phyloP scores from a whole-genome alignment of 1,284 basidiomycete genomes.

The Dichomitus squalens region DNA sequence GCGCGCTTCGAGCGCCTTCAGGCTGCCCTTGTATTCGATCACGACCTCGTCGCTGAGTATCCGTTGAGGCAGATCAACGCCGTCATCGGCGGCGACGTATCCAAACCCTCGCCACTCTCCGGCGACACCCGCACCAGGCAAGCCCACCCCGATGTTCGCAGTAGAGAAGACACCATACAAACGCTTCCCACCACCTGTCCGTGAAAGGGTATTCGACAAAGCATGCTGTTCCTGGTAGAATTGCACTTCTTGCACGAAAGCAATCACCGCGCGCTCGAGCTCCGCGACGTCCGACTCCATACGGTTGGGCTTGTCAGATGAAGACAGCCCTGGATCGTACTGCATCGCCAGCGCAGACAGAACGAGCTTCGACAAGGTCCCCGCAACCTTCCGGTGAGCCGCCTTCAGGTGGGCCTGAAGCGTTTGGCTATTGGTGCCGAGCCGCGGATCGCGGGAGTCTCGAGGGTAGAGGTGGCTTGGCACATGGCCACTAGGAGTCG shows the following conservation, averaged over 20 bases:
- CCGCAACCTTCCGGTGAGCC: slow-evolving; percentile 76
- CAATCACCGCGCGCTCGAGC: slow-evolving; percentile 70
- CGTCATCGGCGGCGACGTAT: slow-evolving; percentile 60
- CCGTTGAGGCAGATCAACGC: slow-evolving; percentile 49
- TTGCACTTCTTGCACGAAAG: slow-evolving; percentile 75
- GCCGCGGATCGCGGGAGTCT: slow-evolving; percentile 45
- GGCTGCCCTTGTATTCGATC: slow-evolving; percentile 50
- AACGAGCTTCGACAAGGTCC: slow-evolving; percentile 75
- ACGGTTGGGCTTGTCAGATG: slow-evolving; percentile 66
- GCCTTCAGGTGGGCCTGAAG: slow-evolving; percentile 61
- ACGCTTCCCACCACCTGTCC: slow-evolving; percentile 47
- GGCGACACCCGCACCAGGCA: slow-evolving; percentile 70
- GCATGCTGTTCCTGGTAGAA: slow-evolving; percentile 47
- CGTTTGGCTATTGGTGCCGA: slow-evolving; percentile 50
- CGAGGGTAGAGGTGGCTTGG: slow-evolving; percentile 57
- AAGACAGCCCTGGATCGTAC: slow-evolving; percentile 67
- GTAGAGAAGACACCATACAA: slow-evolving; percentile 67
- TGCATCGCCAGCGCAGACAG: slow-evolving; percentile 77
- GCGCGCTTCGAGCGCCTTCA: slow-evolving; percentile 49
- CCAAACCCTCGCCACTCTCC: slow-evolving; percentile 82
- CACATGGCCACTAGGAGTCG: slow-evolving; percentile 64
- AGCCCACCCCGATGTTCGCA: slow-evolving; percentile 66
- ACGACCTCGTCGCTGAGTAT: slow-evolving; percentile 54
- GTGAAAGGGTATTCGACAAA: slow-evolving; percentile 33
- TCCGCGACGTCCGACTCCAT: slow-evolving; percentile 80